These are phyloP conservation scores for Trypanosoma vivax DNA, from an alignment of 208 protist species.

Conservation along the genomic window DNA sequence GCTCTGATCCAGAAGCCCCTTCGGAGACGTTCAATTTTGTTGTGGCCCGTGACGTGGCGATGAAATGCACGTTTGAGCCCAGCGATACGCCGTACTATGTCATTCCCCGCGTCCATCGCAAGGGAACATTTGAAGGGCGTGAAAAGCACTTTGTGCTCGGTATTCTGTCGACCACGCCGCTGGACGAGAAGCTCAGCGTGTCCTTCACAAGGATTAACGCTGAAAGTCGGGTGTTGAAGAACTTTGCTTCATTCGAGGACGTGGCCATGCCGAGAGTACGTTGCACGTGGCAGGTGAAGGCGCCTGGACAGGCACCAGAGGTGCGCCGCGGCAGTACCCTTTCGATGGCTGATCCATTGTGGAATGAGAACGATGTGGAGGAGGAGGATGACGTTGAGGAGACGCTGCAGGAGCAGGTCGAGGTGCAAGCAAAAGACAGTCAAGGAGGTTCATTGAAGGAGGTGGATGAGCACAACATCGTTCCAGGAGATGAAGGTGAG, in stretches of 20 bases:
- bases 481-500: too few species aligned
- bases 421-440: not conserved
- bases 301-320: constrained; percentile 2
- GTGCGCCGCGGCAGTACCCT: not conserved
- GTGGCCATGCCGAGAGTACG: constrained; percentile 2
- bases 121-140: constrained; percentile 1
- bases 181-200: constrained; percentile 24
- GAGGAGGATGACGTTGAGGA: too few species aligned
- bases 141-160: constrained; percentile 39
- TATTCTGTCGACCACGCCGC: constrained; percentile 23
- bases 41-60: constrained; percentile 27
- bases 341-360: not conserved
- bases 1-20: constrained; percentile 31
- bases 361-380: not conserved
- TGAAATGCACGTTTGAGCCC: constrained; percentile 37
- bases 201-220: constrained; percentile 21
- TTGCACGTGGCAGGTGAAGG: constrained; percentile 6
- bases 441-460: not conserved
- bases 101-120: constrained; percentile 17
- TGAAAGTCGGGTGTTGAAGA: constrained; percentile 22
- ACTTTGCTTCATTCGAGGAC: constrained; percentile 13
- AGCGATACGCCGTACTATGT: constrained; percentile 30
- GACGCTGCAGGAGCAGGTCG: not conserved
- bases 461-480: too few species aligned
- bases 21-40: constrained; percentile 23